Percentiles rank a stretch among this genome's conserved stretches.
phyloP scores from a whole-genome alignment of 768 basidiomycete genomes.

The Kwoniella pini region DNA sequence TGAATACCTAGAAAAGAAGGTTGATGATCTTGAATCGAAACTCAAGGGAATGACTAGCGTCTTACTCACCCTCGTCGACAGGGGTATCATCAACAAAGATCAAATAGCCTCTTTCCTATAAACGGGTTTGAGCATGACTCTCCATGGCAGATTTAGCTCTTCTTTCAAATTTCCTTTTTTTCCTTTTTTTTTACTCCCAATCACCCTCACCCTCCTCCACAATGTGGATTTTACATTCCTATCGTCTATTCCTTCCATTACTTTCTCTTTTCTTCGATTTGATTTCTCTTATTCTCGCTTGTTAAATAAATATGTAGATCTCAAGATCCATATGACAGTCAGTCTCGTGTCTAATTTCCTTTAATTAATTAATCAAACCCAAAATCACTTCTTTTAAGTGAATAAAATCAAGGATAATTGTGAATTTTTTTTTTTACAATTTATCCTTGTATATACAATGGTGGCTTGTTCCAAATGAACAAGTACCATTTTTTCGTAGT shows the following conservation, averaged over 20 bases:
- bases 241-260: not conserved
- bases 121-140: not conserved
- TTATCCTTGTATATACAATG: not conserved
- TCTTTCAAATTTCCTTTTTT: not conserved
- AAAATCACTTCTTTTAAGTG: not conserved
- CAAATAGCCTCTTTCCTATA: conserved; percentile 24
- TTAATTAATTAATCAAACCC: not conserved
- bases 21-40: conserved; percentile 28
- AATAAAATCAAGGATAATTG: not conserved
- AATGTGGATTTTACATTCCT: not conserved
- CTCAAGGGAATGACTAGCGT: conserved; percentile 24
- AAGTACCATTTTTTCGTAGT: conserved; percentile 1
- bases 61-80: conserved; percentile 19
- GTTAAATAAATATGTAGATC: not conserved
- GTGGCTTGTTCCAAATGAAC: not conserved
- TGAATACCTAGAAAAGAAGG: conserved; percentile 32
- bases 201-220: conserved; percentile 5
- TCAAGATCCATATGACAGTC: not conserved
- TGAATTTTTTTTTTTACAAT: not conserved
- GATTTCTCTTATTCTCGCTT: not conserved
- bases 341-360: not conserved
- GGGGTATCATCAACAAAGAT: conserved; percentile 22
- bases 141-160: not conserved
- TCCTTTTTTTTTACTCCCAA: not conserved
- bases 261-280: not conserved